These are phyloP conservation scores for Clavispora phyllophila DNA, from an alignment of 805 yeast genomes.

Conservation along the genomic window DNA sequence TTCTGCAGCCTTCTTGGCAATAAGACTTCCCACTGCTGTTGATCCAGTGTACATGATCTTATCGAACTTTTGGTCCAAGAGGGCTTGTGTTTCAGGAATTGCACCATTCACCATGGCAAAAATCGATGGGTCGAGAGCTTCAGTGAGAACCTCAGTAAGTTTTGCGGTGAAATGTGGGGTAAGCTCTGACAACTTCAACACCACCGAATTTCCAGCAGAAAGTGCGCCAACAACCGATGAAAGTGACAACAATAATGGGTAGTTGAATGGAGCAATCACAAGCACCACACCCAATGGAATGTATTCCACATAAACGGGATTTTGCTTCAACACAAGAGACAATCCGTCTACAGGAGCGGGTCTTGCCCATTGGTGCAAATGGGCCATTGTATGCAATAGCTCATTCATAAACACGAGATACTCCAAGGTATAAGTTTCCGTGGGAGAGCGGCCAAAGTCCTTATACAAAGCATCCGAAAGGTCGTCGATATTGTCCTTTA, in stretches of 20 bases:
- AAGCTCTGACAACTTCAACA: slow-evolving; percentile 70
- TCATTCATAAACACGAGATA: slow-evolving; percentile 48
- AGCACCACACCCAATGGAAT: slow-evolving; percentile 60
- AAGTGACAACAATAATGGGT: slow-evolving; percentile 61
- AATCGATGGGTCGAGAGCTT: slow-evolving; percentile 51
- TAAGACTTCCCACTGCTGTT: slow-evolving; percentile 65
- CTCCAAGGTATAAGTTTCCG: slow-evolving; percentile 64
- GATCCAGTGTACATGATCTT: slow-evolving; percentile 87
- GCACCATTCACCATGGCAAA: slow-evolving; percentile 71
- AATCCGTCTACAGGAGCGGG: slow-evolving; percentile 39
- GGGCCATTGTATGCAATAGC: slow-evolving; percentile 51
- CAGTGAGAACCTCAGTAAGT: slow-evolving; percentile 50
- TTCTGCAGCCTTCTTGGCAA: slow-evolving; percentile 80
- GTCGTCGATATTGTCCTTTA: slow-evolving; percentile 52
- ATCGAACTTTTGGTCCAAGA: slow-evolving; percentile 66
- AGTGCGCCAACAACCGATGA: slow-evolving; percentile 73
- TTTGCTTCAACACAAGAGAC: slow-evolving; percentile 29
- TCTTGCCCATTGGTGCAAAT: slow-evolving; percentile 57
- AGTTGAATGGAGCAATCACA: slow-evolving; percentile 76
- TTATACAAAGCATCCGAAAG: slow-evolving; percentile 52
- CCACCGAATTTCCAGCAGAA: slow-evolving; percentile 80
- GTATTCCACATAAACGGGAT: slow-evolving; percentile 14
- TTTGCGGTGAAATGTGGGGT: slow-evolving; percentile 56
- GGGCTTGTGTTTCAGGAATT: slow-evolving; percentile 42
- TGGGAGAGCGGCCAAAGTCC: slow-evolving; percentile 64